Evolutionary conservation across 257 asterid species (phyloP).

Genomic region (Misopates orontium): DNA sequence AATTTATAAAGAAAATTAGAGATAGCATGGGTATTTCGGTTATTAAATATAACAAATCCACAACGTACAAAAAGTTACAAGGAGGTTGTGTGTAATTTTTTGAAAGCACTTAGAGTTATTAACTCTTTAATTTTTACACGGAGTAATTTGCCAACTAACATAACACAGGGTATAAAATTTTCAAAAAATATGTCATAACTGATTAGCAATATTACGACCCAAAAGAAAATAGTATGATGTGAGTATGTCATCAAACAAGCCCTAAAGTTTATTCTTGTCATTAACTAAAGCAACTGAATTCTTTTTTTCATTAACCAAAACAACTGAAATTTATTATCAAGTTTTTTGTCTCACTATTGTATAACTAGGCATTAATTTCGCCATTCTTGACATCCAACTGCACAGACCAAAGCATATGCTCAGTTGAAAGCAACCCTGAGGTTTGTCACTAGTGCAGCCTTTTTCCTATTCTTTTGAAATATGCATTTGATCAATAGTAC

Average conservation of each 20-base stretch:
- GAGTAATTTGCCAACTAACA: too few relatives aligned
- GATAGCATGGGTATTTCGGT: too few relatives aligned
- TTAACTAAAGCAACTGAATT: conserved; percentile 20
- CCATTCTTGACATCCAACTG: conserved; percentile 40
- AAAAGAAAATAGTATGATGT: conserved; percentile 10
- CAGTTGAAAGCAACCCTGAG: conserved; percentile 28
- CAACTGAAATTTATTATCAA: conserved; percentile 15
- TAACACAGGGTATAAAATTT: too few relatives aligned
- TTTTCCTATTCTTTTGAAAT: neutral
- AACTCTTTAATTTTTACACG: too few relatives aligned
- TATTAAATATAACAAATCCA: too few relatives aligned
- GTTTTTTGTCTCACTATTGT: neutral
- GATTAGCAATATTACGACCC: too few relatives aligned
- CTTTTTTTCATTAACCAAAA: too few relatives aligned
- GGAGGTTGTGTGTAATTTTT: too few relatives aligned
- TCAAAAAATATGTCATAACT: too few relatives aligned
- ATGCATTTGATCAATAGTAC: neutral
- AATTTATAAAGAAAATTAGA: too few relatives aligned
- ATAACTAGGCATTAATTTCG: conserved; percentile 34
- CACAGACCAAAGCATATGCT: conserved; percentile 28
- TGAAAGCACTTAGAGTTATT: too few relatives aligned
- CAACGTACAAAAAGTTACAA: too few relatives aligned
- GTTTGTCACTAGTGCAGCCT: conserved; percentile 18
- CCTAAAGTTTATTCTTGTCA: conserved; percentile 18
- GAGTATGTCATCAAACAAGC: conserved; percentile 28